phyloP scores from a whole-genome alignment of 2,329 filamentous ascomycete species.

The Curvularia verruculosa region DNA sequence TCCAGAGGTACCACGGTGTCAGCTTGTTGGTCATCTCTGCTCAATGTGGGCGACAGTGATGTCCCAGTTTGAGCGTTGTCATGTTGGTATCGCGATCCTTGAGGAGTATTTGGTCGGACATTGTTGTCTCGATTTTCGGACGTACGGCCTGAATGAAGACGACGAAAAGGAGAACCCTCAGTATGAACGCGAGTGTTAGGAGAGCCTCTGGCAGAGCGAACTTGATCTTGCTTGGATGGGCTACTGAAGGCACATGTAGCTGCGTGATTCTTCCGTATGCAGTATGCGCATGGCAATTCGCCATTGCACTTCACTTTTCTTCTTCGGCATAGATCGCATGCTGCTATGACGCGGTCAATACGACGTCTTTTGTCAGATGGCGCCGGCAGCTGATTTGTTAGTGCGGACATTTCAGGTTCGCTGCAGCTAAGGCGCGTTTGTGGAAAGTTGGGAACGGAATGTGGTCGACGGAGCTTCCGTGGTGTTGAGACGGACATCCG shows the following conservation, averaged over 20 bases:
- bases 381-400: conserved; percentile 4
- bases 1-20: conserved; percentile 52
- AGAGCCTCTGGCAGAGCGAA: conserved; percentile 40
- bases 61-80: conserved; percentile 5
- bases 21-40: conserved; percentile 47
- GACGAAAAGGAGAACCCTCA: conserved; percentile 5
- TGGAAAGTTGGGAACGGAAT: background rate
- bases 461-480: conserved; percentile 10
- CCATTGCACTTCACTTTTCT: conserved; percentile 59
- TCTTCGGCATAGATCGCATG: conserved; percentile 41
- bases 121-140: conserved; percentile 15
- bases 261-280: conserved; percentile 50
- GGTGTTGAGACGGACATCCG: background rate
- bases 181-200: conserved; percentile 20
- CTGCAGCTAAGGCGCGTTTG: background rate
- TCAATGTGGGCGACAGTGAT: conserved; percentile 32
- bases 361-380: conserved; percentile 32
- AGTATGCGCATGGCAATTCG: conserved; percentile 58
- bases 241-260: conserved; percentile 51
- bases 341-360: conserved; percentile 36
- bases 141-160: conserved; percentile 6
- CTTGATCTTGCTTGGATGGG: conserved; percentile 44
- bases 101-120: background rate
- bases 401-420: conserved; percentile 2
- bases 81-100: conserved; percentile 13